These are phyloP conservation scores for Filobasidium wieringae DNA, from an alignment of 768 basidiomycete genomes.

Conservation along the genomic window DNA sequence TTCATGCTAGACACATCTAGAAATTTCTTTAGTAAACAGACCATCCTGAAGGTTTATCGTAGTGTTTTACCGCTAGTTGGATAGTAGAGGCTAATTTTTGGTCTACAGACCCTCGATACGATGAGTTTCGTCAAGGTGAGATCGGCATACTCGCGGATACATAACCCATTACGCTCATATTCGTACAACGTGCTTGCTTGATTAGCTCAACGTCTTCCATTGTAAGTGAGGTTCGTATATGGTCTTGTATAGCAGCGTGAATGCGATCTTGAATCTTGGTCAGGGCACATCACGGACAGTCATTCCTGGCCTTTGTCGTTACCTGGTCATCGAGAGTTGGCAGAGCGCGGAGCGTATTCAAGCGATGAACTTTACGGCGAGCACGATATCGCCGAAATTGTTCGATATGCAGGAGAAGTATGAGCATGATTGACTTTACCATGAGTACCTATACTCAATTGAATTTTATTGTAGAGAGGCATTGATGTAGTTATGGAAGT, in stretches of 20 bases:
- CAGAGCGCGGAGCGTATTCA: slow-evolving; percentile 53
- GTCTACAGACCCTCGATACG: slow-evolving; percentile 58
- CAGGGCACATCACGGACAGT: slow-evolving; percentile 65
- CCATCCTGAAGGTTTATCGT: slow-evolving; percentile 9
- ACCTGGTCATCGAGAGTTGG: slow-evolving; percentile 51
- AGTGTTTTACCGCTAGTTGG: slow-evolving; percentile 23
- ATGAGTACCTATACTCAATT: slow-evolving; percentile 13
- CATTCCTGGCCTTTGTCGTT: slow-evolving; percentile 64
- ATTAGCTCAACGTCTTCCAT: slow-evolving; percentile 60
- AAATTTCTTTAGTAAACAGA: slow-evolving; percentile 47
- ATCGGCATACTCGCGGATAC: too few relatives aligned
- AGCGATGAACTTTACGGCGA: slow-evolving; percentile 47
- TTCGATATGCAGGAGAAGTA: slow-evolving; percentile 59
- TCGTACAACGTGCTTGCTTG: slow-evolving; percentile 1
- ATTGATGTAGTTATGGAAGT: slow-evolving; percentile 67
- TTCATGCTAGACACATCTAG: slow-evolving; percentile 70
- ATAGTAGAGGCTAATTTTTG: slow-evolving; percentile 33
- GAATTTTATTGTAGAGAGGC: slow-evolving; percentile 42
- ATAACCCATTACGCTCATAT: slow-evolving; percentile 12
- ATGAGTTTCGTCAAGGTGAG: slow-evolving; percentile 62
- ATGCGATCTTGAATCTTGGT: not conserved
- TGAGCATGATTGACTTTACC: too few relatives aligned
- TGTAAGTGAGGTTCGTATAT: slow-evolving; percentile 30
- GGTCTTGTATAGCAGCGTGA: not conserved
- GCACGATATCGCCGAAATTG: slow-evolving; percentile 50